These are phyloP conservation scores for Lathyrus aphaca DNA, from an alignment of 306 rosid species.

Conservation along the genomic window DNA sequence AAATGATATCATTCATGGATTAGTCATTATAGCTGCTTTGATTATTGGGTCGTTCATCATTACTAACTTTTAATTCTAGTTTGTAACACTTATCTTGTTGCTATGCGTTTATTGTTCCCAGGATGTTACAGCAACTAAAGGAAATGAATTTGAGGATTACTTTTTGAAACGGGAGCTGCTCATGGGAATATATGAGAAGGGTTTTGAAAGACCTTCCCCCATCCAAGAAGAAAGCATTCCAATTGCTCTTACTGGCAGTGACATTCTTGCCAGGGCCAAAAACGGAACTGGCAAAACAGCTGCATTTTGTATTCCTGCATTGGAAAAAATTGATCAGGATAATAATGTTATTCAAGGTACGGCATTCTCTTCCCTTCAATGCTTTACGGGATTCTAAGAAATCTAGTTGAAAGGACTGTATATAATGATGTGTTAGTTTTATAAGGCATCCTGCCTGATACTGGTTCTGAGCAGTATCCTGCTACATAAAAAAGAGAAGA, in stretches of 20 bases:
- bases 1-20: constrained; percentile 23
- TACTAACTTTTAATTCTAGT: constrained; percentile 19
- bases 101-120: constrained; percentile 42
- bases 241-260: constrained; percentile 97
- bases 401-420: constrained; percentile 19
- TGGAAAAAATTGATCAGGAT: constrained; percentile 98
- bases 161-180: constrained; percentile 97
- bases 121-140: constrained; percentile 99
- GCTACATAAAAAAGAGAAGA: constrained; percentile 4
- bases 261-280: constrained; percentile 98
- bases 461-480: constrained; percentile 10
- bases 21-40: constrained; percentile 3
- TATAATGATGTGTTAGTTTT: constrained; percentile 4
- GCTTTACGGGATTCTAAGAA: constrained; percentile 11
- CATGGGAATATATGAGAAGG: constrained; percentile 99
- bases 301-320: constrained; percentile 96
- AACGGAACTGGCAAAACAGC: constrained; percentile 99
- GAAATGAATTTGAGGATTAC: constrained; percentile 98
- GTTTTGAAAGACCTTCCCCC: constrained; percentile 98
- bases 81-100: constrained; percentile 30
- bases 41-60: constrained; percentile 8
- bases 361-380: constrained; percentile 7
- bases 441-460: constrained; percentile 1
- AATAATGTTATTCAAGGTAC: constrained; percentile 85
- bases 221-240: constrained; percentile 99